Percentiles rank a stretch among this genome's conserved stretches.
phyloP scores from a whole-genome alignment of 768 basidiomycete species.

The Suillus placidus region DNA sequence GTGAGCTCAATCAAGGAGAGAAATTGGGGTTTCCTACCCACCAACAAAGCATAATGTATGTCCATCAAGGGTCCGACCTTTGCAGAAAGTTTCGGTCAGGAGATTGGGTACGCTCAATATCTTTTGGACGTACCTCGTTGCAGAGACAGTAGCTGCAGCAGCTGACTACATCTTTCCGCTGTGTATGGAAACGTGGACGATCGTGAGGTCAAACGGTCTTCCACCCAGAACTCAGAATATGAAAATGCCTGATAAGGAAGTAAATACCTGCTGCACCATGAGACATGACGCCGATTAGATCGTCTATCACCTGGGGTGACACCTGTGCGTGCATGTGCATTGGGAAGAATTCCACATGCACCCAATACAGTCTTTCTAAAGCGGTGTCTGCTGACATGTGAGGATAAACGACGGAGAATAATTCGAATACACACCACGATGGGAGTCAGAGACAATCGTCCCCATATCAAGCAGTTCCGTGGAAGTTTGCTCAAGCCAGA shows the following conservation, averaged over 20 bases:
- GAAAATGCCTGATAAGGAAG: constrained; percentile 1
- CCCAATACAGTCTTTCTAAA: constrained; percentile 60
- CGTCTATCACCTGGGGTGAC: constrained; percentile 40
- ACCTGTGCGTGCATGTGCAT: constrained; percentile 49
- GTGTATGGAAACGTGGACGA: constrained; percentile 64
- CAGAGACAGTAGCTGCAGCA: constrained; percentile 50
- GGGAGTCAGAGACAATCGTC: constrained; percentile 49
- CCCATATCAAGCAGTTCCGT: constrained; percentile 48
- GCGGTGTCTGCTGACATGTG: constrained; percentile 40
- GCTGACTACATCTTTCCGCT: constrained; percentile 47
- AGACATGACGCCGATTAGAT: constrained; percentile 54
- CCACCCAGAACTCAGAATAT: constrained; percentile 11
- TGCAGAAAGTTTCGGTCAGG: constrained; percentile 4
- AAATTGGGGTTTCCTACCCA: constrained; percentile 22
- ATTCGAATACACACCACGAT: constrained; percentile 48
- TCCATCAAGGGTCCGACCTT: constrained; percentile 43
- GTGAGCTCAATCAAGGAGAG: constrained; percentile 10
- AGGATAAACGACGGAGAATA: constrained; percentile 13
- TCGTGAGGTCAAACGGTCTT: constrained; percentile 63
- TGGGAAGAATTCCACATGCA: constrained; percentile 63
- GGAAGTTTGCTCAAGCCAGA: constrained; percentile 54
- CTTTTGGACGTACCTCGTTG: constrained; percentile 43
- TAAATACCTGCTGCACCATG: constrained; percentile 56
- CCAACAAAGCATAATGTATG: constrained; percentile 48
- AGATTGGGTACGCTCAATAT: not conserved